Base-by-base conservation (phyloP, 768 basidiomycete species). In the Kwoniella dendrophila region DNA sequence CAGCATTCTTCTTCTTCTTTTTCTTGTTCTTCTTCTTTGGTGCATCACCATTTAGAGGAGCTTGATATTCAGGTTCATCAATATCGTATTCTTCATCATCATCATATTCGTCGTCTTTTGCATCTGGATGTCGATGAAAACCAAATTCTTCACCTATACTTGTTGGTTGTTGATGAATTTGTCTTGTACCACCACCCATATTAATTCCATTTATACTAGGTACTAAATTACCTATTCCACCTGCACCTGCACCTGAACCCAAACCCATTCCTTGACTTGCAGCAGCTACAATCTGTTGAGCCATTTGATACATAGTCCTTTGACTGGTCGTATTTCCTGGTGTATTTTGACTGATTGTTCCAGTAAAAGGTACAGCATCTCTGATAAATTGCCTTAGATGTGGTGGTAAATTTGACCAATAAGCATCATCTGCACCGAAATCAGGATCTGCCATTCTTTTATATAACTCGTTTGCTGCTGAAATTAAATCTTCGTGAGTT, bases 371-470 rank as follows among this genome's bases (percentile, higher is more conserved):
- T 2, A 82, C 75, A 8, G 82, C 82, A 53, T 81, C 81, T 65
- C 85, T 82, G 74, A 89, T 87, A 76, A 88, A 88, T 64, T 83
- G 86, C 72, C 86, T 84, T 62, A 88, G 83, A 69, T 88, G 85
- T 24, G 84, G 83, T 36, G 88, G 87, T 45, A 89, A 82, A 38
- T 84, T 83, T 48, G 85, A 83, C 88, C 87, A 87, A 73, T 88
- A 88, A 48, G 85, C 86, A 66, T 87, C 86, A 64, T 86, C 86
- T 50, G 82, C 80, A 47, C 75, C 79, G 43, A 78, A 80, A n/a
- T 73, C 73, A 10, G 81, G 78, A 55, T 82, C 82, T 11, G 77
- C 78, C 76, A 85, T 84, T 75, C 82, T 83, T 71, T 83, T 82
- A 68, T 86, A 86, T 40, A 87, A 78, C 72, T 88, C 86, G 73